Conservation (phyloP, 176 grass and related monocot genomes). For the Ensete glaucum region DNA sequence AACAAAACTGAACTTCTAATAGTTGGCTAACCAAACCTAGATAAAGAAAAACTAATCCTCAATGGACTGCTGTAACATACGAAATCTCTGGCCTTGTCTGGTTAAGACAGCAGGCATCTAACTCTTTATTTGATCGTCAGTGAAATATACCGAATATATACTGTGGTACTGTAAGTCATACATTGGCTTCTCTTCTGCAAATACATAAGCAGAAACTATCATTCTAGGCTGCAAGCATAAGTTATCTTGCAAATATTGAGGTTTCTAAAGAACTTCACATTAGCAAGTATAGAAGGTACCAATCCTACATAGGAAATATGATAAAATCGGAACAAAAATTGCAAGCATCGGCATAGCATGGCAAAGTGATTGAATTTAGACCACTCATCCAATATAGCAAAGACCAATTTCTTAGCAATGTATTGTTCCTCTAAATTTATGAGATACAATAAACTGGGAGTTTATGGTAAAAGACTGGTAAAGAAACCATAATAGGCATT, state of each 20-base stretch:
- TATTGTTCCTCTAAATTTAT: neutral
- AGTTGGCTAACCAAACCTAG: neutral
- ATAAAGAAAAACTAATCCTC: neutral
- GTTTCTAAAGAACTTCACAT: neutral
- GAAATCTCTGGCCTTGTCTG: no score
- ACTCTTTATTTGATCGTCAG: neutral
- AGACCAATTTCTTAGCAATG: neutral
- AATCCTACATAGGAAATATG: neutral
- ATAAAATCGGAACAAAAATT: neutral
- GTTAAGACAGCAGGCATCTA: neutral
- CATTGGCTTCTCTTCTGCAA: neutral
- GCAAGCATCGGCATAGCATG: neutral
- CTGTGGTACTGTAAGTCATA: neutral
- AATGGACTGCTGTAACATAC: no score
- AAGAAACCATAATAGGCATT: neutral
- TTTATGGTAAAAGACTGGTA: neutral
- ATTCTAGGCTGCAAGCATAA: neutral
- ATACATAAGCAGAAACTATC: neutral
- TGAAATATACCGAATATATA: neutral
- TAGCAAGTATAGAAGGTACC: neutral
- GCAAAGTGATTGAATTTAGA: neutral
- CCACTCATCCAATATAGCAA: neutral
- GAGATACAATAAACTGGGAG: neutral
- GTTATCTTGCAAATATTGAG: neutral
- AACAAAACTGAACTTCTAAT: neutral